Base-by-base conservation (phyloP, 768 basidiomycete genomes). In the Russula abietina region DNA sequence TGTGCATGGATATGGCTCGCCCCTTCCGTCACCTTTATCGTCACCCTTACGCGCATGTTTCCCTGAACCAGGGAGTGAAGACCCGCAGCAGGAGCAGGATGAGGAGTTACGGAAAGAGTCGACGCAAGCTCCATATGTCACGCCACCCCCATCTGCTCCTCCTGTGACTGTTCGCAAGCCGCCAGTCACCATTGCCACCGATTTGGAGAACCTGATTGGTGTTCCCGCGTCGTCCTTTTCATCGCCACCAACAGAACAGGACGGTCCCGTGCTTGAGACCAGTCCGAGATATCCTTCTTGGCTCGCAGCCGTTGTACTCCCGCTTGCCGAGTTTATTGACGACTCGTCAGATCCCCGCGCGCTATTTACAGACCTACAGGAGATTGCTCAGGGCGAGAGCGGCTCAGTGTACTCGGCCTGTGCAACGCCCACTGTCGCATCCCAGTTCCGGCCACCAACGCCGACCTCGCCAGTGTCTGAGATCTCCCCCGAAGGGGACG, bases 371-470 rank as follows among this genome's bases (percentile, higher is more conserved):
- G 83, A 89, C 64, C 75, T 91, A 51, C 81, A 80, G 58, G 91
- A 91, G 74, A 86, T 93, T 32, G 91, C 89, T 0, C 88, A 92
- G 71, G 90, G 91, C 36, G 91, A 92, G 70, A 87, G 82, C 46
- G 91, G 91, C 4, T 85, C 82, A 2, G 88, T 93, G 22, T 83
- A 75, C 61, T 75, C 78, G 17, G 81, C 80, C 2, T 70, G 71
- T 30, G 71, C 48, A 0, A 33, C 60, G 3, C 26, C 64, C 10
- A 24, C 33, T 2, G 45, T 49, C n/a, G 43, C 41, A 22, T 55
- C 54, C 38, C 61, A 57, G 50, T 51, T 64, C 38, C 51, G 30
- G 54, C 65, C 62, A 33, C 41, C 61, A 14, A 55, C 64, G 9
- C 57, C 65, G 39, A 61, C 62, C n/a, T 64, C 69, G 6, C 67